phyloP scores from a whole-genome alignment of 345 rosid genomes.

The Ailanthus altissimus region DNA sequence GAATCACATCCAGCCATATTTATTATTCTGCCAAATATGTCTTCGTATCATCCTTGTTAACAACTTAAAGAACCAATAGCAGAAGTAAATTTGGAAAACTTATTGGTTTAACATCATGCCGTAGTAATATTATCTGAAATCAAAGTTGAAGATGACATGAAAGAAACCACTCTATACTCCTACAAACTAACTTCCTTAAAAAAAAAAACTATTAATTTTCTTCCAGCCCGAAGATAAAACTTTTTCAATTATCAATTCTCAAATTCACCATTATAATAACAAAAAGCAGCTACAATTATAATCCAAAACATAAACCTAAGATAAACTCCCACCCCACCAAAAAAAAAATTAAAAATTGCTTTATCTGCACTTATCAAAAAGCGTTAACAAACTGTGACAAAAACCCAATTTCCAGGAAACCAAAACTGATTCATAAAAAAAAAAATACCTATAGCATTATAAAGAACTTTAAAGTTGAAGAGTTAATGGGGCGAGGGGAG shows the following conservation, averaged over 20 bases:
- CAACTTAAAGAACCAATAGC: not conserved
- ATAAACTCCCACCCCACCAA: not conserved
- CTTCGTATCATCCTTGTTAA: too few relatives aligned
- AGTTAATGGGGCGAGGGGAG: not conserved
- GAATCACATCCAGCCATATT: not conserved
- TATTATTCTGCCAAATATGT: not conserved
- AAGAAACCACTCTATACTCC: not conserved
- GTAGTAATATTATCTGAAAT: not conserved
- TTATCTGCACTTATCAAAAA: not conserved
- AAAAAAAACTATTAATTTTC: not conserved
- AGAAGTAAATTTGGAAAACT: not conserved
- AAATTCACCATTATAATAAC: not conserved
- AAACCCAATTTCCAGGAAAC: not conserved
- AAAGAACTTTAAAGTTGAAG: not conserved
- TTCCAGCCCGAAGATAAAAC: not conserved
- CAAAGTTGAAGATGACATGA: not conserved
- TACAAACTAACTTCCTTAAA: not conserved
- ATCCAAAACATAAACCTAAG: not conserved
- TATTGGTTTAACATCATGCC: not conserved
- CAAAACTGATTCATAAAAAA: not conserved
- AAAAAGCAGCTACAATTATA: not conserved
- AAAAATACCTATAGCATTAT: constrained; percentile 27
- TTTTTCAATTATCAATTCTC: not conserved
- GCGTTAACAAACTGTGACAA: not conserved
- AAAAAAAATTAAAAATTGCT: not conserved